phyloP scores from a whole-genome alignment of 2,329 filamentous ascomycete genomes.

The Scopulariopsis brevicaulis region DNA sequence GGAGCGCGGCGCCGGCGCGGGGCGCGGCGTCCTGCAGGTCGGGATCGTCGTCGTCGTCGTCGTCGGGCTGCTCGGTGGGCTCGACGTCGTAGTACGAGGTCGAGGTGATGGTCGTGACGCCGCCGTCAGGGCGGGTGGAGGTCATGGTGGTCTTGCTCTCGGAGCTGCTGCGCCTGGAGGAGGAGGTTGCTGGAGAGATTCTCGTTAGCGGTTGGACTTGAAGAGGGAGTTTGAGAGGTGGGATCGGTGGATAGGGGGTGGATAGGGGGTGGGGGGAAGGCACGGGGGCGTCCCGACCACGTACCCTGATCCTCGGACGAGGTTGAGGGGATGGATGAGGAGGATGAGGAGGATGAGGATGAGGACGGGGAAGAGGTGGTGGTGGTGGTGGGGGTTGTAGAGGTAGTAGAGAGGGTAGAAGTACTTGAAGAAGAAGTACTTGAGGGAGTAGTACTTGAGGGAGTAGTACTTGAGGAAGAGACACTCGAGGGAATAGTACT shows the following conservation, averaged over 20 bases:
- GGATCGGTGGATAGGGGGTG: neutral
- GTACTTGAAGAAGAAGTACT: slow-evolving; percentile 5
- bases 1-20: slow-evolving; percentile 9
- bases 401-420: slow-evolving; percentile 18
- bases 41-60: slow-evolving; percentile 15
- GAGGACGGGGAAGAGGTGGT: slow-evolving; percentile 11
- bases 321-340: too few relatives aligned
- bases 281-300: neutral
- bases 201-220: neutral
- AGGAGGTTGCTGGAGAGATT: slow-evolving; percentile 7
- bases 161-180: slow-evolving; percentile 19
- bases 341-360: neutral
- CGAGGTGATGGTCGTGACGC: slow-evolving; percentile 31
- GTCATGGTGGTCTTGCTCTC: slow-evolving; percentile 26
- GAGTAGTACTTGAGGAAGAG: too few relatives aligned
- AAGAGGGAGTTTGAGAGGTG: neutral
- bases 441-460: slow-evolving; percentile 6
- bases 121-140: slow-evolving; percentile 32
- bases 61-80: slow-evolving; percentile 11
- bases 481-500: too few relatives aligned
- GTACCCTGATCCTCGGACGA: slow-evolving; percentile 5
- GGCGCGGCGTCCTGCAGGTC: slow-evolving; percentile 24
- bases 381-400: too few relatives aligned
- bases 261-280: neutral
- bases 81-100: slow-evolving; percentile 34